Evolutionary conservation across 768 basidiomycete genomes (phyloP).

Genomic region (Hericium rajendrae): DNA sequence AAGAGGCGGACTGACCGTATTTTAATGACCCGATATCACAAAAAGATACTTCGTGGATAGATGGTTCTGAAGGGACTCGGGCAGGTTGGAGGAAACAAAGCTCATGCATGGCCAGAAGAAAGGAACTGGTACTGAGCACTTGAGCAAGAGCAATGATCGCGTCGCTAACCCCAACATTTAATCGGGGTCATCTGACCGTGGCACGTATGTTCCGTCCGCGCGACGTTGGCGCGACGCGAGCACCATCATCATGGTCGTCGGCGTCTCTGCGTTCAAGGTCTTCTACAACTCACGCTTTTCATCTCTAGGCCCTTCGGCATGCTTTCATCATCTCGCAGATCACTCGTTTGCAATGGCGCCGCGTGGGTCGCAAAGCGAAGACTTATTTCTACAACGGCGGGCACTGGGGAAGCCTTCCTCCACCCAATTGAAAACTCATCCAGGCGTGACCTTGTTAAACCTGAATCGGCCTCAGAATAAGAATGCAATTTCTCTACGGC

Average conservation of each 20-base stretch:
- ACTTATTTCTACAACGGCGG: neutral
- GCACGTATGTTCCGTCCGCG: conserved; percentile 18
- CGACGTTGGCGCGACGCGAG: too few species aligned
- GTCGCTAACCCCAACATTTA: neutral
- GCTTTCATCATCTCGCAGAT: neutral
- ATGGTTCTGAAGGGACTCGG: too few species aligned
- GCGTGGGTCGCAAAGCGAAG: neutral
- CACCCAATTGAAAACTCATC: conserved; percentile 41
- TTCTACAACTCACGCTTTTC: too few species aligned
- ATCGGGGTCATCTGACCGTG: conserved; percentile 14
- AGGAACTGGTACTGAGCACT: too few species aligned
- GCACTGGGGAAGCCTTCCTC: neutral
- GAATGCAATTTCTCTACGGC: conserved; percentile 75
- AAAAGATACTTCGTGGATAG: too few species aligned
- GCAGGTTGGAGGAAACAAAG: too few species aligned
- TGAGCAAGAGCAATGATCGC: too few species aligned
- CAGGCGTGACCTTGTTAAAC: conserved; percentile 64
- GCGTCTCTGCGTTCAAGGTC: too few species aligned
- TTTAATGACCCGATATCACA: too few species aligned
- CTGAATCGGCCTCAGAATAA: conserved; percentile 76
- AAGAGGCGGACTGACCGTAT: too few species aligned
- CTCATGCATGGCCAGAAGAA: too few species aligned
- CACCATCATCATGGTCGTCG: too few species aligned
- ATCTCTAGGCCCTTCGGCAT: neutral
- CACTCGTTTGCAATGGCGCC: neutral